phyloP scores from a whole-genome alignment of 257 asterid species.

The Oldenlandia corymbosa region DNA sequence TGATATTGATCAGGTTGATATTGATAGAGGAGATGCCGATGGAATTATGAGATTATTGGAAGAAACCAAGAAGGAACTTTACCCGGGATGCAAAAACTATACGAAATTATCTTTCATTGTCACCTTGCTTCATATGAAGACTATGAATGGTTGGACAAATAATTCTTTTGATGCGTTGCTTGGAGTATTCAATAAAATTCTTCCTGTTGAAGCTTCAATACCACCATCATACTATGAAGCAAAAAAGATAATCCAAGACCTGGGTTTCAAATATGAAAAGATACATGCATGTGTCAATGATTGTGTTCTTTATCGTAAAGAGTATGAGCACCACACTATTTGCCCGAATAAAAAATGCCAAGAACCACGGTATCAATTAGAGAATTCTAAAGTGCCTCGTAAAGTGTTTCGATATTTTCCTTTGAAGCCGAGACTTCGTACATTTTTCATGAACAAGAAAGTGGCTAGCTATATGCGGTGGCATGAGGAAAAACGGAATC shows the following conservation, averaged over 20 bases:
- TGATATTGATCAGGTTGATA: neutral
- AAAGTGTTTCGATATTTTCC: neutral
- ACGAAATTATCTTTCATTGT: constrained; percentile 6
- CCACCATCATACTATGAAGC: constrained; percentile 12
- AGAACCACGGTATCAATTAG: neutral
- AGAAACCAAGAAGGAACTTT: neutral
- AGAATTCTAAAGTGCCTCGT: neutral
- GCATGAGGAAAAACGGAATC: too few relatives aligned
- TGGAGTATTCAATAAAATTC: constrained; percentile 4
- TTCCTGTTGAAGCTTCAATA: constrained; percentile 1
- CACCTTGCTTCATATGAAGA: constrained; percentile 1
- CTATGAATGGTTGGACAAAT: neutral
- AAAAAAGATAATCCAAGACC: neutral
- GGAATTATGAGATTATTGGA: neutral
- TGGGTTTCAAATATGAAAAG: constrained; percentile 7
- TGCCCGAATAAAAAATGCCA: neutral
- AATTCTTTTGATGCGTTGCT: constrained; percentile 9
- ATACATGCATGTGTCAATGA: constrained; percentile 7
- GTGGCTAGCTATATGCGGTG: too few relatives aligned
- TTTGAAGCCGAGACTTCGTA: constrained; percentile 8
- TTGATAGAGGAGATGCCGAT: neutral
- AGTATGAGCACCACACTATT: neutral
- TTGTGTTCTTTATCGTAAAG: constrained; percentile 11
- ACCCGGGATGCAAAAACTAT: neutral
- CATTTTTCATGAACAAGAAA: neutral